These are phyloP conservation scores for Agrocybe praecox DNA, from an alignment of 768 basidiomycete species.

Conservation along the genomic window DNA sequence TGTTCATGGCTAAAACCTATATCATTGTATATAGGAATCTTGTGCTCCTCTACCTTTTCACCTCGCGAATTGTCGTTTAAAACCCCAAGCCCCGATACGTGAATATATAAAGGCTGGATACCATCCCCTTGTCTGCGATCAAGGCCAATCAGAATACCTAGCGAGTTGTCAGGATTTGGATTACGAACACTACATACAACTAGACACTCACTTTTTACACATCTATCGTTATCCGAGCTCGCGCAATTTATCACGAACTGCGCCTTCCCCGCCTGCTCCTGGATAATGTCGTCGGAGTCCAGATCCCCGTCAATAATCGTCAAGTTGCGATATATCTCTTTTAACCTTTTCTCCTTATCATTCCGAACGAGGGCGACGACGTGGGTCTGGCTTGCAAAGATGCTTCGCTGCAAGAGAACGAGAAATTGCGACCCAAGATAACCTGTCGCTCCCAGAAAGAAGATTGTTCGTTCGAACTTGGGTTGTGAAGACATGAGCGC, in stretches of 20 bases:
- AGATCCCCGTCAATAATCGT: slow-evolving; percentile 38
- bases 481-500: neutral
- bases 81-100: slow-evolving; percentile 44
- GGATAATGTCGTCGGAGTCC: slow-evolving; percentile 35
- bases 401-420: slow-evolving; percentile 24
- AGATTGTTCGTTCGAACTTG: slow-evolving; percentile 21
- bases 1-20: slow-evolving; percentile 33
- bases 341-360: slow-evolving; percentile 30
- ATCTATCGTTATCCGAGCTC: slow-evolving; percentile 37
- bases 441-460: slow-evolving; percentile 49
- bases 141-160: slow-evolving; percentile 41
- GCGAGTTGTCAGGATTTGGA: neutral
- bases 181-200: neutral
- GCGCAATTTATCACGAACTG: slow-evolving; percentile 44
- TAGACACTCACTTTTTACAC: slow-evolving; percentile 29
- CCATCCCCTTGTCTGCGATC: slow-evolving; percentile 32
- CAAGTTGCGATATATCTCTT: slow-evolving; percentile 33
- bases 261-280: slow-evolving; percentile 33
- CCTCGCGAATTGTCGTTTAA: slow-evolving; percentile 42
- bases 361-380: slow-evolving; percentile 39
- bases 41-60: slow-evolving; percentile 28
- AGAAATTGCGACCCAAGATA: slow-evolving; percentile 45
- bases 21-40: slow-evolving; percentile 38
- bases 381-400: slow-evolving; percentile 25
- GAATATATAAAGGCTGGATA: slow-evolving; percentile 44